A percentile compares a stretch with the other conserved stretches of the same genome.
These are phyloP conservation scores for Clitoria ternatea DNA, from an alignment of 306 rosid genomes.

Conservation along the genomic window DNA sequence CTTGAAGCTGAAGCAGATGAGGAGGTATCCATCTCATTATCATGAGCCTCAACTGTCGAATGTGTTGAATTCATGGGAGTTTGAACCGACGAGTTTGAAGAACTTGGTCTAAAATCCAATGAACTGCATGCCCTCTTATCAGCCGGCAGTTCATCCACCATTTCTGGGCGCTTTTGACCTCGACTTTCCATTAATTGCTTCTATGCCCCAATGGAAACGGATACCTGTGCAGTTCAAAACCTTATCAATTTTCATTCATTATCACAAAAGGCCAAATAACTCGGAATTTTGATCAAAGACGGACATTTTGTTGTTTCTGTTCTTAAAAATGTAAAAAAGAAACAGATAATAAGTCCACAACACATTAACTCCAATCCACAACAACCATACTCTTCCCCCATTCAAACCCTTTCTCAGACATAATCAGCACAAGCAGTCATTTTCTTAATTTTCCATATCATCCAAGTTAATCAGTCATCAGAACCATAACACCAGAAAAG, in stretches of 20 bases:
- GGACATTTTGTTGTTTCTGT: background rate
- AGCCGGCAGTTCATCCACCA: constrained; percentile 78
- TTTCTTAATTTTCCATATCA: constrained; percentile 24
- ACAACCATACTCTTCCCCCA: background rate
- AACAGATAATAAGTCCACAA: constrained; percentile 19
- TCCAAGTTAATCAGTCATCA: background rate
- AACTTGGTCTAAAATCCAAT: constrained; percentile 77
- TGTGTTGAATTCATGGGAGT: constrained; percentile 42
- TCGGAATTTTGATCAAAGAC: background rate
- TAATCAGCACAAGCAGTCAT: background rate
- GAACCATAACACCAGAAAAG: constrained; percentile 6
- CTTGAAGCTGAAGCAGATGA: constrained; percentile 85
- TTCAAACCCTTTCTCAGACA: constrained; percentile 6
- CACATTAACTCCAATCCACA: constrained; percentile 28
- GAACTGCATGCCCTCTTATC: constrained; percentile 92
- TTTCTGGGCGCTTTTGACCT: constrained; percentile 85
- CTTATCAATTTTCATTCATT: constrained; percentile 17
- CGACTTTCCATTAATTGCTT: constrained; percentile 67
- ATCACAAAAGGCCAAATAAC: constrained; percentile 10
- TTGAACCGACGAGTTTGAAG: constrained; percentile 71
- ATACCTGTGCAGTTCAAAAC: constrained; percentile 38
- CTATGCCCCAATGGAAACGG: constrained; percentile 25
- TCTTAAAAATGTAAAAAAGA: background rate
- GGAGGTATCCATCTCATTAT: constrained; percentile 89
- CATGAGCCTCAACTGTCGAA: constrained; percentile 51